phyloP scores from a whole-genome alignment of 2,329 filamentous ascomycete species.

The Diaporthe vaccinii region DNA sequence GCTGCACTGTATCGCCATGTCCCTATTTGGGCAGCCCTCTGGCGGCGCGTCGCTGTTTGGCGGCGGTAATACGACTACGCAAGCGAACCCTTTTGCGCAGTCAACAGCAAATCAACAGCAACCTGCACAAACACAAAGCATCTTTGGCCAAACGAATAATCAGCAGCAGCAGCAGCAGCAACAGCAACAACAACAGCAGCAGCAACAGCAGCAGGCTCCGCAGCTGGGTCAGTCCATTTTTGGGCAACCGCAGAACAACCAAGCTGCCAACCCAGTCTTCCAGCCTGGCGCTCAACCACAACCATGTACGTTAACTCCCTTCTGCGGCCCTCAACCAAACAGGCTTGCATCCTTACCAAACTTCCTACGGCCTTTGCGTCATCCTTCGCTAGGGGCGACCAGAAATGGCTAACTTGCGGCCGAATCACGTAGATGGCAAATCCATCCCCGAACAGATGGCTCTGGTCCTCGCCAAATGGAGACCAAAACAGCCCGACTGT shows the following conservation, averaged over 20 bases:
- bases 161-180: constrained; percentile 57
- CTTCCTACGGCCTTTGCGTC: not conserved
- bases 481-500: constrained; percentile 75
- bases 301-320: constrained; percentile 14
- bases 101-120: constrained; percentile 45
- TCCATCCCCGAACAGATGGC: constrained; percentile 81
- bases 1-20: constrained; percentile 24
- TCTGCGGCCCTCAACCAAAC: not conserved
- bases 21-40: constrained; percentile 42
- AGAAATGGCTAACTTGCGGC: constrained; percentile 20
- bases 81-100: constrained; percentile 45
- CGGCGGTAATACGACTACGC: constrained; percentile 35
- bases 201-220: constrained; percentile 52
- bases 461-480: constrained; percentile 80
- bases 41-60: constrained; percentile 46
- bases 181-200: constrained; percentile 48
- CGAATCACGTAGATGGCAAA: constrained; percentile 70
- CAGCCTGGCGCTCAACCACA: constrained; percentile 54
- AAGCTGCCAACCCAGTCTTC: constrained; percentile 64
- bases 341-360: not conserved
- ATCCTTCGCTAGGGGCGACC: not conserved
- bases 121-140: constrained; percentile 45
- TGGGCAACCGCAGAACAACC: constrained; percentile 44
- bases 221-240: constrained; percentile 46
- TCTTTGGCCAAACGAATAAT: constrained; percentile 57